Evolutionary conservation across 2,329 filamentous ascomycete genomes (phyloP), one percentile per base, ranked within the genome.

Genomic region (Sclerotinia subarctica): DNA sequence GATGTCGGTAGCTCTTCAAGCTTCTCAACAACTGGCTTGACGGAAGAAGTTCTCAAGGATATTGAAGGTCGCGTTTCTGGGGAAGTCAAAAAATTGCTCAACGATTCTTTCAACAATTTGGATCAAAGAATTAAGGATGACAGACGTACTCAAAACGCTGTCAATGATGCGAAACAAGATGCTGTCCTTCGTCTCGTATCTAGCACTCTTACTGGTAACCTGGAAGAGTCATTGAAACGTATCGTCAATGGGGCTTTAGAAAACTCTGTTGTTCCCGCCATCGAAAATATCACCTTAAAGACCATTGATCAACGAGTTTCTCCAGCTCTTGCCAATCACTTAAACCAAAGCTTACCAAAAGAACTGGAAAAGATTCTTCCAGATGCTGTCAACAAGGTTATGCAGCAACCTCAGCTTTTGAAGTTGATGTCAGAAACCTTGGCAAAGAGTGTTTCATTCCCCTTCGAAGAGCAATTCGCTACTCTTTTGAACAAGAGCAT

Each of bases 291-390:
- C 53, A 88, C 91, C 19, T 35, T 68, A 6, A 68, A 68, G 51
- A 57, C 89, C 5, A 83, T 97, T 38, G 86, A 90, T 66, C 89
- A 90, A 70, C 88, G 92, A 76, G 82, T 98, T 32, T 85, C 87
- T 67, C 84, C 86, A 71, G 87, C 88, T 70, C 80, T 97, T 67
- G 72, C 72, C 21, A 60, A 69, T 58, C 71, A 75, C 38, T 47
- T 78, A 38, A 66, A 68, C n/a, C 70, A 72, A 47, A 69, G 42
- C 38, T 46, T 78, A 2, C 83, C 86, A n/a, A 83, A 84, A 52
- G 92, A 96, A 78, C 81, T 97, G 71, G 89, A 90, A 75, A 85
- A 84, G 68, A 80, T 84, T 47, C 81, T 98, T 47, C 92, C 93
- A 1, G 82, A 85, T 69, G 85, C 88, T 13, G 82, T 96, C 68